phyloP scores from a whole-genome alignment of 768 basidiomycete species.

The Clitopilus hobsonii region DNA sequence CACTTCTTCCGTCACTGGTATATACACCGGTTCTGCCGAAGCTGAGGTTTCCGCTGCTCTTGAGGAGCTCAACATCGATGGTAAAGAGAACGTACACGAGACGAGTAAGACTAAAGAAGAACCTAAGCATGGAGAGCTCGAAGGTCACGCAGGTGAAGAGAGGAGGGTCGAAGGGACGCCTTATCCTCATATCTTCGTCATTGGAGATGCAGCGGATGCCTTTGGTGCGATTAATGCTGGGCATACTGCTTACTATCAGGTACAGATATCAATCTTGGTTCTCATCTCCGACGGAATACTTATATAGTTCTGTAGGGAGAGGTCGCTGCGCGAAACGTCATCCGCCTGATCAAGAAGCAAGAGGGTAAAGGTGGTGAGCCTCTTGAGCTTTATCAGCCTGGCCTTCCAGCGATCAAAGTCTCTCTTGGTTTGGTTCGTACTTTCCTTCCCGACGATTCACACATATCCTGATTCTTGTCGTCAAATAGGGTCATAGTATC shows the following conservation, averaged over 20 bases:
- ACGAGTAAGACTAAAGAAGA: not conserved
- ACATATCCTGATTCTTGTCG: not conserved
- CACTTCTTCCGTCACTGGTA: not conserved
- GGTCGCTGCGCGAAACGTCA: slow-evolving; percentile 51
- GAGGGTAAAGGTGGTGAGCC: slow-evolving; percentile 13
- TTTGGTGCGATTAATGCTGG: slow-evolving; percentile 62
- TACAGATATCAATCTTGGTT: slow-evolving; percentile 7
- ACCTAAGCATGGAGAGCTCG: not conserved
- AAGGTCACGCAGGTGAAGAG: slow-evolving; percentile 4
- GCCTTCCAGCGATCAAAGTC: slow-evolving; percentile 53
- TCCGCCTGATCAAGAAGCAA: slow-evolving; percentile 33
- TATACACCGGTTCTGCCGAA: slow-evolving; percentile 1
- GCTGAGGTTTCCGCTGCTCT: slow-evolving; percentile 19
- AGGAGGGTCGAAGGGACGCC: slow-evolving; percentile 18
- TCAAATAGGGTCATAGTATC: slow-evolving; percentile 32
- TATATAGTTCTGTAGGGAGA: slow-evolving; percentile 34
- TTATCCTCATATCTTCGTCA: slow-evolving; percentile 53
- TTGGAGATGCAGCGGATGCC: slow-evolving; percentile 62
- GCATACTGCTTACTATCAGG: slow-evolving; percentile 51
- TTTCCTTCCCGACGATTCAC: not conserved
- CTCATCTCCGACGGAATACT: not conserved
- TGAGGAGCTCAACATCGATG: slow-evolving; percentile 10
- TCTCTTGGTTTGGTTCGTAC: slow-evolving; percentile 51
- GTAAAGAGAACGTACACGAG: slow-evolving; percentile 9
- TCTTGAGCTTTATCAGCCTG: slow-evolving; percentile 43